These are phyloP conservation scores for California macrophylla DNA, from an alignment of 441 rosid species.

Conservation along the genomic window DNA sequence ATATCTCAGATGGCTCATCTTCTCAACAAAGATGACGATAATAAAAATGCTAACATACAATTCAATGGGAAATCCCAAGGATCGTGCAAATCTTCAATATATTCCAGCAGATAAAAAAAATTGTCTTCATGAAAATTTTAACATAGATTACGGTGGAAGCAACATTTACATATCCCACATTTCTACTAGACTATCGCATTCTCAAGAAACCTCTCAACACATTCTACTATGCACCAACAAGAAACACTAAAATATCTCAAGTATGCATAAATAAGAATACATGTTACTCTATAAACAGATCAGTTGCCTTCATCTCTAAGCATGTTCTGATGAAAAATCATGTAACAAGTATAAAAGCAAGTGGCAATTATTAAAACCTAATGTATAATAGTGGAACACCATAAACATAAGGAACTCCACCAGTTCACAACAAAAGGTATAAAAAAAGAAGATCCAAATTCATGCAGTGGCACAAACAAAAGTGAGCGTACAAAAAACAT, in stretches of 20 bases:
- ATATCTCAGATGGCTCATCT: background rate
- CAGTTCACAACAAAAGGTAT: background rate
- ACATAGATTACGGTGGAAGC: background rate
- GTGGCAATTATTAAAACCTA: background rate
- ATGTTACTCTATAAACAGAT: background rate
- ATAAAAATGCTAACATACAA: background rate
- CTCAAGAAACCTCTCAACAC: background rate
- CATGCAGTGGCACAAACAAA: slow-evolving; percentile 2
- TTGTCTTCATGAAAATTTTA: background rate
- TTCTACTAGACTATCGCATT: background rate
- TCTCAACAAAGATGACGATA: background rate
- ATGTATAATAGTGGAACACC: background rate
- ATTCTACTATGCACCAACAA: background rate
- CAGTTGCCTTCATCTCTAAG: background rate
- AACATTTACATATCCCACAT: background rate
- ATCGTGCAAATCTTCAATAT: background rate
- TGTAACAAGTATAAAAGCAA: background rate
- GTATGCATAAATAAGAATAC: background rate
- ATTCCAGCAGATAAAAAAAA: background rate
- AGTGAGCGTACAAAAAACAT: background rate
- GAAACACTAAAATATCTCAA: background rate
- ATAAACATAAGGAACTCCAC: background rate
- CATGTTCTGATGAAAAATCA: background rate
- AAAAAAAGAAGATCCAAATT: background rate
- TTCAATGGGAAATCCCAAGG: background rate